Evolutionary conservation across 148 eudicot genomes (phyloP).

Genomic region (Dysphania ambrosioides): DNA sequence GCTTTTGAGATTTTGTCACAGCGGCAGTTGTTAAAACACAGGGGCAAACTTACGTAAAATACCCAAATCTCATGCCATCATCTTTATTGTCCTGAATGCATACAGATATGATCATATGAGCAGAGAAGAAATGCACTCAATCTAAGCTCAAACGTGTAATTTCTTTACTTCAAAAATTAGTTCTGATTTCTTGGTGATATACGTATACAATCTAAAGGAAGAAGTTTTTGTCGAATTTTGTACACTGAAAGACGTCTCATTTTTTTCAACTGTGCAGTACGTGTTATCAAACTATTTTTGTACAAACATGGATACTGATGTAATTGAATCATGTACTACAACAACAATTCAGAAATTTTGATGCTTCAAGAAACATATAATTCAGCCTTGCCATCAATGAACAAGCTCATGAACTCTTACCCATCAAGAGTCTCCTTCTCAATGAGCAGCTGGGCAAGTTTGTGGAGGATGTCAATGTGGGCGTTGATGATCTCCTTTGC

Average conservation of each 20-base stretch:
- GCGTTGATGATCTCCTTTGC: constrained; percentile 73
- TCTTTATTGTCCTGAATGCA: too few species aligned
- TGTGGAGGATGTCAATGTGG: constrained; percentile 93
- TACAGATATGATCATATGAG: too few species aligned
- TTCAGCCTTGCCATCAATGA: constrained; percentile 98
- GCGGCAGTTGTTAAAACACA: too few species aligned
- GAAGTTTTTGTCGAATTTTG: constrained; percentile 1
- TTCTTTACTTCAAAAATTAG: too few species aligned
- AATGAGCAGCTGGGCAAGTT: constrained; percentile 81
- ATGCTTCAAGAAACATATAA: constrained; percentile 46
- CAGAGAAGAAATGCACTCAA: too few species aligned
- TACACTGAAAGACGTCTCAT: neutral
- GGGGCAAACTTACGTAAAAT: too few species aligned
- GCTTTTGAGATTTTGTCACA: too few species aligned
- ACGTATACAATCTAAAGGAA: neutral
- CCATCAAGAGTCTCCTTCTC: constrained; percentile 98
- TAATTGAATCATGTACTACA: constrained; percentile 17
- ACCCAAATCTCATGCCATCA: too few species aligned
- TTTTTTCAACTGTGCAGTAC: neutral
- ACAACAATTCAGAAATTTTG: constrained; percentile 17
- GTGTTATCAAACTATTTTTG: constrained; percentile 2
- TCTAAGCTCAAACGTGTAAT: too few species aligned
- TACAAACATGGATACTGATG: constrained; percentile 1
- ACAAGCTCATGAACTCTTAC: constrained; percentile 98
- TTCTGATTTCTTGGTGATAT: neutral